Base-by-base conservation (phyloP, 2,329 filamentous ascomycete species). In the Cercospora zeae-maydis region DNA sequence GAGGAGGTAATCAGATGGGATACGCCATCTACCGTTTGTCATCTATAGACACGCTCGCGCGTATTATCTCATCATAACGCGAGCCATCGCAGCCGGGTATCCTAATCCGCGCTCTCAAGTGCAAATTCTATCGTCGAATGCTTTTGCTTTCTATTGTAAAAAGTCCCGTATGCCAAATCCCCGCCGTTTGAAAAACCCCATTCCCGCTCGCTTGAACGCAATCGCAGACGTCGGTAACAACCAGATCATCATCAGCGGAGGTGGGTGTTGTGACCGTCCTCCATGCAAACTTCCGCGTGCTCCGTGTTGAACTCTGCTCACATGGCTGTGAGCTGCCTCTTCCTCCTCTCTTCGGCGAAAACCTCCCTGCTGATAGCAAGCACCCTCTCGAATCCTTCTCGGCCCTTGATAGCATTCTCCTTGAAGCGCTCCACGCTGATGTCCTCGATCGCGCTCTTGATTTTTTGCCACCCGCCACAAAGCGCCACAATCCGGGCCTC, bases 401-500 rank as follows among this genome's bases (percentile, higher is more conserved):
- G 88, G 67, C 95, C 95, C 79, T 91, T 93, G 70, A 83, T 83
- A 24, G 95, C 93, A 74, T 99, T 99, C 78, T 99, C 92, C 70
- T 87, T 85, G 81, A 99, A 99, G 59, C 92, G 83, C 68, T 89
- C 90, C 49, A 98, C 89, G 45, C 92, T 90, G 58, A 91, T 88
- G 71, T 98, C 92, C 81, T 99, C 95, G 71, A 99, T 96, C 75
- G 88, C 91, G 79, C 95, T 96, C 83, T 92, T 95, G 75, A 98
- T 92, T 75, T 92, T 92, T 79, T 97, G 91, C 93, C 95, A 99
- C 66, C 95, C 95, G 69, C 95, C 93, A 77, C 92, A 96, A 9
- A 98, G 82, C 0, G 95, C 95, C 1, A 93, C 96, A 75, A 99
- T 93, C 78, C 93, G 87, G 39, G 95, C 95, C 65, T 92, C 88